Evolutionary conservation across 108 stramenopile species (phyloP).

Genomic region (Cylindrotheca closterium): DNA sequence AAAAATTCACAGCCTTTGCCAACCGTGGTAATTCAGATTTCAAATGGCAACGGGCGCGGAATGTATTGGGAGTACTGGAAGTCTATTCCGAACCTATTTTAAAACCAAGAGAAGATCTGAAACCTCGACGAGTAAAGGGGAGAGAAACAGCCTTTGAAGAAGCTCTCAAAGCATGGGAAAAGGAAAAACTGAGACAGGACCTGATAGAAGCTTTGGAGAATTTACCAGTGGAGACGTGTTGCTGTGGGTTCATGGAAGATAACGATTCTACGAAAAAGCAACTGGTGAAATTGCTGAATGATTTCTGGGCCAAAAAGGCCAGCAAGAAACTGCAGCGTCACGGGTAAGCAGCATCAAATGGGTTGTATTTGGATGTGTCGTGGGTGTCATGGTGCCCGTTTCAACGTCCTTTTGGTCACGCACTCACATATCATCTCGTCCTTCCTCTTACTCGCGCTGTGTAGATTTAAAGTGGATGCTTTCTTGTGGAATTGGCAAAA

Average conservation of each 20-base stretch:
- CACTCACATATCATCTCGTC: background rate
- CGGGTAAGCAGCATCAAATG: background rate
- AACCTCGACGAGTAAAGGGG: slow-evolving; percentile 3
- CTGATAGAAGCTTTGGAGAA: slow-evolving; percentile 33
- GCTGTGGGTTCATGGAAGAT: slow-evolving; percentile 38
- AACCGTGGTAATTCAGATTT: slow-evolving; percentile 18
- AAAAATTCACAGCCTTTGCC: slow-evolving; percentile 9
- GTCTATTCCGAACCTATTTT: slow-evolving; percentile 32
- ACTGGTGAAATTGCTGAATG: slow-evolving; percentile 19
- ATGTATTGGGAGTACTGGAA: slow-evolving; percentile 33
- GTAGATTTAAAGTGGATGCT: slow-evolving; percentile 29
- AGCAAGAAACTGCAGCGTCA: slow-evolving; percentile 20
- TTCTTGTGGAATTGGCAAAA: slow-evolving; percentile 47
- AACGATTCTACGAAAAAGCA: slow-evolving; percentile 17
- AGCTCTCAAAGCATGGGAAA: slow-evolving; percentile 35
- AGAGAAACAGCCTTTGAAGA: slow-evolving; percentile 19
- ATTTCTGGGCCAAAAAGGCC: slow-evolving; percentile 16
- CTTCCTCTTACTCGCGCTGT: background rate
- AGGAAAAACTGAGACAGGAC: slow-evolving; percentile 18
- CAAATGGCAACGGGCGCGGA: slow-evolving; percentile 38
- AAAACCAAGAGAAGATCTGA: slow-evolving; percentile 20
- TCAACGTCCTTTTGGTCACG: background rate
- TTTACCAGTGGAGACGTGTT: slow-evolving; percentile 29
- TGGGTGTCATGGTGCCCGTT: background rate
- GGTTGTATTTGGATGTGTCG: background rate